Evolutionary conservation across 2,329 filamentous ascomycete species (phyloP).

Genomic region (Pseudocercospora cruenta): DNA sequence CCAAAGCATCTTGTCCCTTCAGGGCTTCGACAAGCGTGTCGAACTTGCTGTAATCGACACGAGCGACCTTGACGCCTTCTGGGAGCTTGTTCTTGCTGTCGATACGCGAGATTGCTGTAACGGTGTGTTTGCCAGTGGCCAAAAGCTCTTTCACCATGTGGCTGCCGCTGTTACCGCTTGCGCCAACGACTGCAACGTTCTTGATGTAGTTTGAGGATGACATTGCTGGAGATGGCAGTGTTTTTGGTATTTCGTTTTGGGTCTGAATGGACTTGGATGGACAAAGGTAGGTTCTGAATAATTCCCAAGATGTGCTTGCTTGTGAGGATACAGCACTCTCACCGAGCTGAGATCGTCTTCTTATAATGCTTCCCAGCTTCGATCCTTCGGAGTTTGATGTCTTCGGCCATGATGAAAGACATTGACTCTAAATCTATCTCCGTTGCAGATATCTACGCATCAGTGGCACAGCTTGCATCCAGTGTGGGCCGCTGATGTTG

Average conservation of each 20-base stretch:
- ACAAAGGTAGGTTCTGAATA: background rate
- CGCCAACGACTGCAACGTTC: slow-evolving; percentile 48
- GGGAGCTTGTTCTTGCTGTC: slow-evolving; percentile 50
- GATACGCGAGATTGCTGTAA: slow-evolving; percentile 56
- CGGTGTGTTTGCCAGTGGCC: slow-evolving; percentile 49
- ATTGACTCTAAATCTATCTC: background rate
- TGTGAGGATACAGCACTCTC: background rate
- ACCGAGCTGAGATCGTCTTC: background rate
- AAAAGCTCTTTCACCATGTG: slow-evolving; percentile 46
- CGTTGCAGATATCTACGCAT: background rate
- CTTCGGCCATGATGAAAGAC: background rate
- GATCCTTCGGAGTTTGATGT: background rate
- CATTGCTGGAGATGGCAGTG: background rate
- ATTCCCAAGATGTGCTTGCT: background rate
- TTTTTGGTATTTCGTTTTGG: background rate
- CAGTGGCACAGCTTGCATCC: background rate
- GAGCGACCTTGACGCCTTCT: slow-evolving; percentile 43
- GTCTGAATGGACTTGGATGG: background rate
- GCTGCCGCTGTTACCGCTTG: slow-evolving; percentile 46
- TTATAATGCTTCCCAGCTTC: background rate
- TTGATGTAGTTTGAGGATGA: slow-evolving; percentile 34
- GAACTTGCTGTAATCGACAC: slow-evolving; percentile 54
- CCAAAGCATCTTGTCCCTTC: slow-evolving; percentile 42
- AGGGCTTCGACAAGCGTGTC: slow-evolving; percentile 41
- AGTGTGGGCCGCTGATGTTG: background rate